Base-by-base conservation (phyloP, 1,139 yeast genomes). In the Debaryomycetaceae sp. region DNA sequence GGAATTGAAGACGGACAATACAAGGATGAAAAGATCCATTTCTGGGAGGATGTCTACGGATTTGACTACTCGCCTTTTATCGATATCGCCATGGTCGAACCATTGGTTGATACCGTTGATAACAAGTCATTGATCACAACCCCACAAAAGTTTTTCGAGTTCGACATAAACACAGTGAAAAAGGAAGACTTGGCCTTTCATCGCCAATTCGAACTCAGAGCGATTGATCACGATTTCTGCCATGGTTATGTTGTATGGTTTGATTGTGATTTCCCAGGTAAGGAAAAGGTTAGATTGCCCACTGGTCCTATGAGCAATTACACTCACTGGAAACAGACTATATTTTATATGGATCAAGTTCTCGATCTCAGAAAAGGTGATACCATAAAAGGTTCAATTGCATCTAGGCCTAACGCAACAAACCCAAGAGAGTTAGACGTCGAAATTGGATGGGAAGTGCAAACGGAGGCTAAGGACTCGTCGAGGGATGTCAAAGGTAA, bases 251-350 rank as follows among this genome's bases (percentile, higher is more conserved):
- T 95, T 51, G 86, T 91, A 23, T 93, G 98, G 97, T 93, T 91
- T 63, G 99, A 93, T 60, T 87, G 91, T 59, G 90, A 81, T 55
- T 93, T 93, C 78, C 76, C 78, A 44, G 82, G 84, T 52, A 75
- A 76, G 47, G 81, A 80, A 53, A 79, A 76, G 47, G 82, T 85
- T 39, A 72, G 72, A 34, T 85, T 87, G 58, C 81, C 87, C 35
- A 87, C 96, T 17, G 95, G 95, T 31, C 93, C 96, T 38, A 86
- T 84, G 73, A 80, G 83, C 43, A 78, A 80, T 52, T 86, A 86
- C 70, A 87, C 95, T 24, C 96, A 87, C 64, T 95, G 99, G 99
- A 95, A 93, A 66, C 99, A 93, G 71, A 87, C 97, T 17, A 96
- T 93, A 1, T 90, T 95, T 69, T 95, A 93, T 68, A 78, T 93